phyloP scores from a whole-genome alignment of 1,139 yeast genomes.

The Chernovozyma aurita region DNA sequence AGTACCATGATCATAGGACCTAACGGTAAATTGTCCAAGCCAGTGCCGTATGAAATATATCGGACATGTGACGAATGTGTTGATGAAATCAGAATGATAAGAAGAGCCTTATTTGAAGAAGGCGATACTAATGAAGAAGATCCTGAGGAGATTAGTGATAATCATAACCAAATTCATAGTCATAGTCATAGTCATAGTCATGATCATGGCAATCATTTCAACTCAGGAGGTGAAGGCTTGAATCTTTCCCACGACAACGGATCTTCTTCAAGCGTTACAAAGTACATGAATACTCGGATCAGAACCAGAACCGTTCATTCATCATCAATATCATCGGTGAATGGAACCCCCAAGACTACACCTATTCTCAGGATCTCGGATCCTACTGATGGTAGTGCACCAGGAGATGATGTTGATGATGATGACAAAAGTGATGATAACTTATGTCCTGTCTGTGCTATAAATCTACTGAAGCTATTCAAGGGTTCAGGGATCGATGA shows the following conservation, averaged over 20 bases:
- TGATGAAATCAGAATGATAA: conserved; percentile 55
- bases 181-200: background rate
- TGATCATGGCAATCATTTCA: background rate
- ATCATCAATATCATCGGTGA: conserved; percentile 24
- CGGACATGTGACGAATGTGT: conserved; percentile 73
- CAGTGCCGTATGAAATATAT: conserved; percentile 31
- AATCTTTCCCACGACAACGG: conserved; percentile 10
- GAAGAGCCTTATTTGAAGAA: conserved; percentile 36
- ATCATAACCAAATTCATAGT: background rate
- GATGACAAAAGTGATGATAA: conserved; percentile 30
- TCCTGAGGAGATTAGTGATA: background rate
- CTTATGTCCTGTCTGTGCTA: conserved; percentile 44
- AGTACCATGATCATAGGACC: conserved; percentile 34
- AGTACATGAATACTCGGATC: conserved; percentile 17
- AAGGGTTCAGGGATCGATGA: conserved; percentile 19
- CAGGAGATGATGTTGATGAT: conserved; percentile 2
- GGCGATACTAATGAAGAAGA: conserved; percentile 2
- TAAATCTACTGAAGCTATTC: conserved; percentile 47
- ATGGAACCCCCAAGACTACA: background rate
- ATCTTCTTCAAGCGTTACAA: conserved; percentile 17
- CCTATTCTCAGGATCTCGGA: background rate
- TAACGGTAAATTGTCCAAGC: conserved; percentile 20
- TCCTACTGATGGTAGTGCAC: conserved; percentile 14
- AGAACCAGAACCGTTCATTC: conserved; percentile 19
- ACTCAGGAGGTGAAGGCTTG: background rate